Conservation (phyloP, 495 filamentous ascomycete species). For the Polyplosphaeria fusca region DNA sequence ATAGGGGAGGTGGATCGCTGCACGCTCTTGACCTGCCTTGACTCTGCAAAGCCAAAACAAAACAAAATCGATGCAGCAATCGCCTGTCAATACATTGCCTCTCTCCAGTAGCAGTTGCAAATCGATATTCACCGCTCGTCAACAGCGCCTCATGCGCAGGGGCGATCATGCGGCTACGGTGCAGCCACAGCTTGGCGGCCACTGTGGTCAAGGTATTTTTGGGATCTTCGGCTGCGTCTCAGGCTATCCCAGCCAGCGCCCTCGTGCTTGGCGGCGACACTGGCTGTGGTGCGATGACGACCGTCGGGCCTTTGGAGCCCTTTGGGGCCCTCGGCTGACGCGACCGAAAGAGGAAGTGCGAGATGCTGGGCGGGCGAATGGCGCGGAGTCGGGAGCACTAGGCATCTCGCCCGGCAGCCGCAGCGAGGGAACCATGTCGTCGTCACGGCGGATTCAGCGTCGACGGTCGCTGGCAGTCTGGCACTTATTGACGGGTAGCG, state of each 20-base stretch:
- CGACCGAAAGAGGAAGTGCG: neutral
- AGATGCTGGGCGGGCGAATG: neutral
- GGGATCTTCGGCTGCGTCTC: too few relatives aligned
- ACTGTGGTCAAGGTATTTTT: conserved; percentile 2
- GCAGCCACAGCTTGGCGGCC: conserved; percentile 19
- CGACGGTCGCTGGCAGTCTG: too few relatives aligned
- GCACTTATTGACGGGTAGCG: neutral
- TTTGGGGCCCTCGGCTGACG: conserved; percentile 6
- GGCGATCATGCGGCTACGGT: conserved; percentile 10
- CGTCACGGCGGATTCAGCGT: neutral
- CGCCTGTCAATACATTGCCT: neutral
- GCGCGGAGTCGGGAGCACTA: conserved; percentile 9
- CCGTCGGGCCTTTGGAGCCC: too few relatives aligned
- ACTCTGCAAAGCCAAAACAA: too few relatives aligned
- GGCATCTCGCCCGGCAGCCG: neutral
- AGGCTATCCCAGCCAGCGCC: too few relatives aligned
- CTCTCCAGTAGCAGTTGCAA: neutral
- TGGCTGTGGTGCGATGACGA: too few relatives aligned
- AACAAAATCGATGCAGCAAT: neutral
- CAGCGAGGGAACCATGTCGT: neutral
- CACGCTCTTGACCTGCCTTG: too few relatives aligned
- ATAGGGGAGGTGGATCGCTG: too few relatives aligned
- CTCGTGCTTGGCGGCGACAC: too few relatives aligned
- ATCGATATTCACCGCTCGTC: conserved; percentile 13
- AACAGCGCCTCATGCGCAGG: conserved; percentile 1